These are phyloP conservation scores for Raphidocelis subcapitata DNA, from an alignment of 139 green algal genomes.

Conservation along the genomic window DNA sequence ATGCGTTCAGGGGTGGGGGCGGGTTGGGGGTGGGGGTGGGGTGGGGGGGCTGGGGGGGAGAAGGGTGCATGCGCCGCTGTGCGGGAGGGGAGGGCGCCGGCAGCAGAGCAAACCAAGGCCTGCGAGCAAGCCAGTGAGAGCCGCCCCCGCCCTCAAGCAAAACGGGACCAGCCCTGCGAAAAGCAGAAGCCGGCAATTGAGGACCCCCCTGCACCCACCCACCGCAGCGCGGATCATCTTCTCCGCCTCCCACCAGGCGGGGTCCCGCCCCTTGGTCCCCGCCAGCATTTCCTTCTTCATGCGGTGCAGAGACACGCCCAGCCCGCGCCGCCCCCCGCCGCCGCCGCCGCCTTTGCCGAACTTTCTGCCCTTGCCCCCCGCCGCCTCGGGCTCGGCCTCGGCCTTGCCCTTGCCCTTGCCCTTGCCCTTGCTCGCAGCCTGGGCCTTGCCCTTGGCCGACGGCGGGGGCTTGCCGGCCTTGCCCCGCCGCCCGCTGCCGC, in stretches of 20 bases:
- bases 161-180: too few species aligned
- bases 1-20: too few species aligned
- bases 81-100: too few species aligned
- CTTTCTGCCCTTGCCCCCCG: slow-evolving; percentile 22
- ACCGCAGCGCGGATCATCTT: slow-evolving; percentile 1
- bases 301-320: background rate
- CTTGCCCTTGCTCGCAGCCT: slow-evolving; percentile 8
- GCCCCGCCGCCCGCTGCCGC: background rate
- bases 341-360: background rate
- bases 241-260: background rate
- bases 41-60: too few species aligned
- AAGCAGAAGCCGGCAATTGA: too few species aligned
- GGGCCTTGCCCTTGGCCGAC: background rate
- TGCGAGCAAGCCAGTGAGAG: too few species aligned
- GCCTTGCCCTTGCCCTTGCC: slow-evolving; percentile 10
- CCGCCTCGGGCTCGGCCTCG: background rate
- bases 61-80: too few species aligned
- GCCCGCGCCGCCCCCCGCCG: background rate
- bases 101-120: too few species aligned
- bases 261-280: background rate
- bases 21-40: too few species aligned
- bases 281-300: slow-evolving; percentile 24
- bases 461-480: background rate
- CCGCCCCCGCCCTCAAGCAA: too few species aligned
- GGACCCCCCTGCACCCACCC: background rate